These are phyloP conservation scores for Plasmopara halstedii DNA, from an alignment of 352 stramenopile species.

Conservation along the genomic window DNA sequence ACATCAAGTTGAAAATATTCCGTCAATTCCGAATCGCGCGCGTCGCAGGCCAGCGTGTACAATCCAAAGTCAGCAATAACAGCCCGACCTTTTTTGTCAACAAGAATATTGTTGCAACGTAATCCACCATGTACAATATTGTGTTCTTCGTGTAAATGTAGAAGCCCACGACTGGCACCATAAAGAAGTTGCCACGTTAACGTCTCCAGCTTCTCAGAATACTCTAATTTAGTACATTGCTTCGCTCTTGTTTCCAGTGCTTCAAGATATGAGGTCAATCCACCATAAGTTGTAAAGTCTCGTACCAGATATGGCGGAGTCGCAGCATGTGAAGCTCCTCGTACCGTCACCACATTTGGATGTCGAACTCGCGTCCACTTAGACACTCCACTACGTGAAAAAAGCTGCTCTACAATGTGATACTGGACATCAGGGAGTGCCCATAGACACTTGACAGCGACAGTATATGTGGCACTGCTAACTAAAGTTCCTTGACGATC, in stretches of 20 bases:
- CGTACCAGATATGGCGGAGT: conserved; percentile 44
- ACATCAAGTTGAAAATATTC: conserved; percentile 25
- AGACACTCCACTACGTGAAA: conserved; percentile 33
- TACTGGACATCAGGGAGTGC: conserved; percentile 31
- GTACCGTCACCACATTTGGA: conserved; percentile 50
- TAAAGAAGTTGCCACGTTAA: conserved; percentile 53
- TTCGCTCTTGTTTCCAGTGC: conserved; percentile 34
- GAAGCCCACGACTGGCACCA: conserved; percentile 43
- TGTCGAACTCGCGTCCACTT: conserved; percentile 49
- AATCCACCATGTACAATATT: conserved; percentile 48
- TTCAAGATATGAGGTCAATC: conserved; percentile 39
- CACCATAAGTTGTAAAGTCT: conserved; percentile 54
- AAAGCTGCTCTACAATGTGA: conserved; percentile 46
- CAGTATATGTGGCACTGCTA: conserved; percentile 23
- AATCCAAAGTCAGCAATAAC: conserved; percentile 56
- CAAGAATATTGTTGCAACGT: conserved; percentile 59
- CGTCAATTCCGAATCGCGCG: conserved; percentile 27
- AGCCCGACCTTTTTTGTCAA: conserved; percentile 57
- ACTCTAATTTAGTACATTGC: conserved; percentile 18
- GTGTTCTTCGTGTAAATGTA: conserved; percentile 57
- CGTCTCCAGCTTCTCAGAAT: conserved; percentile 26
- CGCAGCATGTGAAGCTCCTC: conserved; percentile 45
- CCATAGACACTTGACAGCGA: conserved; percentile 57
- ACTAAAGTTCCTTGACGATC: conserved; percentile 19
- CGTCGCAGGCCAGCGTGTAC: conserved; percentile 29